Conservation (phyloP, 768 basidiomycete species). For the Heimioporus sp. region DNA sequence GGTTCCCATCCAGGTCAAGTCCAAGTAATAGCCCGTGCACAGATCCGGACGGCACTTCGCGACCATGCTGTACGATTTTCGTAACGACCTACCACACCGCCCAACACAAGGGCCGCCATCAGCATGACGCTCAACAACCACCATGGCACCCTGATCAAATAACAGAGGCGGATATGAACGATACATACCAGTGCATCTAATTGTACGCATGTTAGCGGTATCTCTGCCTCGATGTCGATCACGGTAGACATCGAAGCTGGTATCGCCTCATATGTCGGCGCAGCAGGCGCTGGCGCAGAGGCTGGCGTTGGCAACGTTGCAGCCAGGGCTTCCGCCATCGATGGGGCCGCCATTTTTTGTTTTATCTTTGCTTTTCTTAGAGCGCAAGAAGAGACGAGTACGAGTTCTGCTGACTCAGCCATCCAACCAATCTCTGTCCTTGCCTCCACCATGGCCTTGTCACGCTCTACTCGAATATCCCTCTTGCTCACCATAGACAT, state of each 20-base stretch:
- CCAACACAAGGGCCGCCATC: constrained; percentile 5
- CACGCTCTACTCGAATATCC: constrained; percentile 71
- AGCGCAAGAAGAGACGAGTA: not conserved
- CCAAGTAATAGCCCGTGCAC: constrained; percentile 87
- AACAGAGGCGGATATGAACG: constrained; percentile 6
- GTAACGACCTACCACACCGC: constrained; percentile 66
- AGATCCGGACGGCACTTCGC: constrained; percentile 69
- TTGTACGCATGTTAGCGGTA: constrained; percentile 75
- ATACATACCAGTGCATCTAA: constrained; percentile 79
- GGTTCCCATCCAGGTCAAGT: constrained; percentile 85
- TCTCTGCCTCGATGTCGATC: constrained; percentile 91
- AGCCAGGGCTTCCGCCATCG: constrained; percentile 92
- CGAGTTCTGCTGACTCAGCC: constrained; percentile 20
- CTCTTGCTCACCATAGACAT: constrained; percentile 83
- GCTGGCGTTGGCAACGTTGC: constrained; percentile 70
- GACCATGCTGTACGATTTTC: constrained; percentile 91
- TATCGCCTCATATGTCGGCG: constrained; percentile 79
- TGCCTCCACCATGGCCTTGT: constrained; percentile 34
- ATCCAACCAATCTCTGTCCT: not conserved
- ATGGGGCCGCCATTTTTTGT: constrained; percentile 61
- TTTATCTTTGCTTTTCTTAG: not conserved
- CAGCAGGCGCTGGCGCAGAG: constrained; percentile 56
- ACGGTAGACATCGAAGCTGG: constrained; percentile 91
- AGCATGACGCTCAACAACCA: constrained; percentile 5
- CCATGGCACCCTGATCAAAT: not conserved